Conservation (phyloP, 2,329 filamentous ascomycete species). For the Sporothrix mexicana region DNA sequence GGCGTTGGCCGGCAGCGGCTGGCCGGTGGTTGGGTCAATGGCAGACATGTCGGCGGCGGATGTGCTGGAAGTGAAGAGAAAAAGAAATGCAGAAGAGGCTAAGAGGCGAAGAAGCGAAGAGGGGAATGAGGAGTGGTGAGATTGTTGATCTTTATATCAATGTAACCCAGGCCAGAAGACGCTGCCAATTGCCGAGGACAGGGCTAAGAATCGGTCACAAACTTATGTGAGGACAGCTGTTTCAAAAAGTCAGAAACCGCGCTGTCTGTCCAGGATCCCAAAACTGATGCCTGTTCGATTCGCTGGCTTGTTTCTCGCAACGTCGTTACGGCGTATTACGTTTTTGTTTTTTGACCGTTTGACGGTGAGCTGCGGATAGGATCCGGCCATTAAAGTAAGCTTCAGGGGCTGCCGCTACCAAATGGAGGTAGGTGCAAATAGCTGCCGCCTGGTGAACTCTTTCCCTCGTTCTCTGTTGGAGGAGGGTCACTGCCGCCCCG, state of each 20-base stretch:
- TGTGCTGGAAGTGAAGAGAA: background rate
- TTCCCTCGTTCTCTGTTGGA: background rate
- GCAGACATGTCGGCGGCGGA: constrained; percentile 57
- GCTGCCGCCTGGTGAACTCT: constrained; percentile 17
- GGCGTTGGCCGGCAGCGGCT: constrained; percentile 71
- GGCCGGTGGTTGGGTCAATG: constrained; percentile 74
- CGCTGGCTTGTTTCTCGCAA: background rate
- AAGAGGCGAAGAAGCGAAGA: background rate
- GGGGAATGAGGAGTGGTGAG: no score
- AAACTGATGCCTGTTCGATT: constrained; percentile 1
- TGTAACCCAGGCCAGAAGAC: no score
- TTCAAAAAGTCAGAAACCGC: background rate
- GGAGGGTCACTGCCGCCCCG: background rate
- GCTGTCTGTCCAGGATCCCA: background rate
- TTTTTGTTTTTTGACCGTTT: background rate
- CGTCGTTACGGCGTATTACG: background rate
- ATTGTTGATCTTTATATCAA: no score
- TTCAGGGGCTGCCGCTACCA: background rate
- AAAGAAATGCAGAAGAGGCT: background rate
- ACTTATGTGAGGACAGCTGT: no score
- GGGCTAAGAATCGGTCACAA: background rate
- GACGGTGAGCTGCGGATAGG: background rate
- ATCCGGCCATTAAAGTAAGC: background rate
- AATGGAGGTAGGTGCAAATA: background rate
- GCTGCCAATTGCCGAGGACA: constrained; percentile 5